Evolutionary conservation across 2,329 filamentous ascomycete genomes (phyloP).

Genomic region (Cladosporium sp.): DNA sequence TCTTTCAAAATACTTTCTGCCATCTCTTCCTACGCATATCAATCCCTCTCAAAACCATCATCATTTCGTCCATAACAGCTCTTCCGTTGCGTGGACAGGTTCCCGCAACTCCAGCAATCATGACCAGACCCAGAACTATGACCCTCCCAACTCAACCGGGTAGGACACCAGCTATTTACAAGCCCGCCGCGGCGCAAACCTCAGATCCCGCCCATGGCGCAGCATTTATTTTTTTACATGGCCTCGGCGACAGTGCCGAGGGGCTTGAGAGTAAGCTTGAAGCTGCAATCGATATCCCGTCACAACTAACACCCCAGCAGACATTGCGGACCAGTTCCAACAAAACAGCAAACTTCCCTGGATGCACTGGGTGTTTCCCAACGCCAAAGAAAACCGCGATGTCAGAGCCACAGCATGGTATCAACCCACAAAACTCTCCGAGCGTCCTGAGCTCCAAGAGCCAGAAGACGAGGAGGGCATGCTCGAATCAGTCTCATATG

Average conservation of each 20-base stretch:
- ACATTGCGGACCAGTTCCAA: constrained; percentile 39
- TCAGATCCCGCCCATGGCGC: constrained; percentile 36
- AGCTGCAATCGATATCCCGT: background rate
- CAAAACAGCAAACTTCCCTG: constrained; percentile 45
- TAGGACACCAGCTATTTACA: constrained; percentile 33
- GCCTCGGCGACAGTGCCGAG: constrained; percentile 44
- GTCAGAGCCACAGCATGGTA: constrained; percentile 47
- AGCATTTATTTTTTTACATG: constrained; percentile 46
- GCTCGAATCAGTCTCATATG: constrained; percentile 35
- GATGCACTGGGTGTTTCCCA: constrained; percentile 49
- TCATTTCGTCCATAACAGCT: background rate
- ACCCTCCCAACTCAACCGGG: constrained; percentile 26
- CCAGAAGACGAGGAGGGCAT: constrained; percentile 46
- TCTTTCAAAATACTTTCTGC: background rate
- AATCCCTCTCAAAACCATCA: background rate
- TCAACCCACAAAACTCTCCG: constrained; percentile 36
- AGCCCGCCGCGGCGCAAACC: constrained; percentile 33
- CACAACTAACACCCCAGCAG: constrained; percentile 13
- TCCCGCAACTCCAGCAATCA: constrained; percentile 8
- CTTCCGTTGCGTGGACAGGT: constrained; percentile 1
- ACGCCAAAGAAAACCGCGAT: constrained; percentile 45
- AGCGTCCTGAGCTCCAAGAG: constrained; percentile 41
- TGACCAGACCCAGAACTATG: constrained; percentile 24
- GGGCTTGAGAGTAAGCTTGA: constrained; percentile 37
- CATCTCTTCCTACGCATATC: background rate